Percentiles rank a stretch among this genome's conserved stretches.
phyloP scores from a whole-genome alignment of 768 basidiomycete species.

The Vararia minispora region DNA sequence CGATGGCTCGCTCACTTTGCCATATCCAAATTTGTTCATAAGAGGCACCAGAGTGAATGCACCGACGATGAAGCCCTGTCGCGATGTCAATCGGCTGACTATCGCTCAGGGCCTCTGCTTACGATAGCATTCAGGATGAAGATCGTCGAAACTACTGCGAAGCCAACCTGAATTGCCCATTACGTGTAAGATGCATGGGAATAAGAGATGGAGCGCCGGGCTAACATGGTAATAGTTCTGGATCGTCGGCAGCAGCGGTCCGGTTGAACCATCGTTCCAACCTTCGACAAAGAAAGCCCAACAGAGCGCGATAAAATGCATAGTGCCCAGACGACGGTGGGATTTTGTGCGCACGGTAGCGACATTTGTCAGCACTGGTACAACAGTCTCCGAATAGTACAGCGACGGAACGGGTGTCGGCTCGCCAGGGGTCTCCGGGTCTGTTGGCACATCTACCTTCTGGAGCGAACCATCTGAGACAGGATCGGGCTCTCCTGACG shows the following conservation, averaged over 20 bases:
- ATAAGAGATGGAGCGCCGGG: neutral
- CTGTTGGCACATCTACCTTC: neutral
- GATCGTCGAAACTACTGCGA: constrained; percentile 12
- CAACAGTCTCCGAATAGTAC: neutral
- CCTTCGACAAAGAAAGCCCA: constrained; percentile 8
- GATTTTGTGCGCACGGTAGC: neutral
- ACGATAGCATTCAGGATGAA: constrained; percentile 11
- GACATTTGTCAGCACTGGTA: neutral
- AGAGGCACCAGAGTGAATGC: constrained; percentile 29
- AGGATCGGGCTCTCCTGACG: too few relatives aligned
- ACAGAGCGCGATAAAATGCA: constrained; percentile 8
- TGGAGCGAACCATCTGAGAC: too few relatives aligned
- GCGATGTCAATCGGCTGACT: neutral
- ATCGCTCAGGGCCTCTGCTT: neutral
- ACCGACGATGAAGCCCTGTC: constrained; percentile 30
- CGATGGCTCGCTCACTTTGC: constrained; percentile 24
- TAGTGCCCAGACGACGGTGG: neutral
- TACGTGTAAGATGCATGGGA: neutral
- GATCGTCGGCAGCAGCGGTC: constrained; percentile 11
- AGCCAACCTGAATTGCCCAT: constrained; percentile 7
- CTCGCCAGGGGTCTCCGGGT: neutral
- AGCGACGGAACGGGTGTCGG: neutral
- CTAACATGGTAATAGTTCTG: constrained; percentile 10
- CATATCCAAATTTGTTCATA: constrained; percentile 29
- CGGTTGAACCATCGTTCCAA: constrained; percentile 8